Conservation (phyloP, 2,329 filamentous ascomycete genomes). For the Ambrosiella beaveri region DNA sequence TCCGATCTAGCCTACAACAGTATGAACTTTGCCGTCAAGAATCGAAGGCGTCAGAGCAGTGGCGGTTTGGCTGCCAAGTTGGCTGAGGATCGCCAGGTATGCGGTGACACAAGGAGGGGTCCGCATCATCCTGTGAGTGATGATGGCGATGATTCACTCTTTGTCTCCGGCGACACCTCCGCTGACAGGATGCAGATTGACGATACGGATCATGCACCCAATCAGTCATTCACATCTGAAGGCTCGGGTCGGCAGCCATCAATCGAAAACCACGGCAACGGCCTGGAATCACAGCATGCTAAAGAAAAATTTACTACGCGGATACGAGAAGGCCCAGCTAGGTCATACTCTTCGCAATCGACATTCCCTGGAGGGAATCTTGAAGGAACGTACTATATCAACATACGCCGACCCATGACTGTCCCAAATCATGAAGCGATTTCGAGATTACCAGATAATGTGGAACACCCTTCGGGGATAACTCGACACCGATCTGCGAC, state of each 20-base stretch:
- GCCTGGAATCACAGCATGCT: no score
- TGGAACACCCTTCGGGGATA: neutral
- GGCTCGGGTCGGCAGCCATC: no score
- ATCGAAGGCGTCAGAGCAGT: neutral
- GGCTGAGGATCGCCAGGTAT: neutral
- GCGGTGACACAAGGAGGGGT: no score
- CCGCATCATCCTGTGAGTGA: no score
- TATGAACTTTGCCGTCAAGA: conserved; percentile 25
- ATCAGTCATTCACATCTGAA: no score
- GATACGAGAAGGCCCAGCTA: neutral
- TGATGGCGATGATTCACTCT: no score
- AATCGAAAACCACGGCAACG: no score
- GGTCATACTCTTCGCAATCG: neutral
- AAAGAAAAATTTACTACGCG: neutral
- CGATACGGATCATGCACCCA: no score
- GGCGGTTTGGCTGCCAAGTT: neutral
- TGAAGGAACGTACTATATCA: neutral
- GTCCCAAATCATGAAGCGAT: neutral
- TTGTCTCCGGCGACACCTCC: no score
- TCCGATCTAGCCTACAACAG: conserved; percentile 35
- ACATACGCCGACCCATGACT: neutral
- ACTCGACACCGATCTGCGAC: neutral
- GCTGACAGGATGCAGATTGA: no score
- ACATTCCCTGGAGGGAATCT: neutral
- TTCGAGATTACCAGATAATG: neutral